A percentile compares a stretch with the other conserved stretches of the same genome.
phyloP scores from a whole-genome alignment of 331 rosid genomes.

The Pyracantha coccinea region DNA sequence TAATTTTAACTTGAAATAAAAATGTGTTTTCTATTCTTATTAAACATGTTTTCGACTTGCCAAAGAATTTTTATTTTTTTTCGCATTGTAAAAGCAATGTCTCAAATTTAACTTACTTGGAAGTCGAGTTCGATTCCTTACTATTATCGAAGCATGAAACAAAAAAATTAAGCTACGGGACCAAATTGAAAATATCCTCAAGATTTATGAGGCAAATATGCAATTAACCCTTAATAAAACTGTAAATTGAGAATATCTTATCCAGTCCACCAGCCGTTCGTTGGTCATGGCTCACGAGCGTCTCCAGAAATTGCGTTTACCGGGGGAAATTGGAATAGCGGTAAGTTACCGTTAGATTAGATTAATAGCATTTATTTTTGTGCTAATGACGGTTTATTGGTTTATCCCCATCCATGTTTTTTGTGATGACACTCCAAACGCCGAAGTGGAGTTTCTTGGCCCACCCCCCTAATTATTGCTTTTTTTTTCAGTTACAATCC shows the following conservation, averaged over 20 bases:
- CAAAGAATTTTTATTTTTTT: no score
- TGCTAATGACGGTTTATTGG: conserved; percentile 7
- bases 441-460: not conserved
- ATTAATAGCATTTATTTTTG: not conserved
- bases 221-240: no score
- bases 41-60: not conserved
- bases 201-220: not conserved
- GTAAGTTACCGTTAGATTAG: not conserved
- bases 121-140: not conserved
- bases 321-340: not conserved
- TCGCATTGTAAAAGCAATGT: not conserved
- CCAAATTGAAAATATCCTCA: not conserved
- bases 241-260: conserved; percentile 4
- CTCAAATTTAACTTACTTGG: not conserved
- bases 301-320: conserved; percentile 12
- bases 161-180: not conserved
- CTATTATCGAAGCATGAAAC: not conserved
- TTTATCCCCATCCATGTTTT: no score
- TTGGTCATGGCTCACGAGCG: not conserved
- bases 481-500: not conserved
- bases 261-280: conserved; percentile 5
- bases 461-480: not conserved
- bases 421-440: not conserved
- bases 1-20: no score
- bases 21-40: no score